Base-by-base conservation (phyloP, 2,329 filamentous ascomycete genomes). In the Pezicula carpinea region DNA sequence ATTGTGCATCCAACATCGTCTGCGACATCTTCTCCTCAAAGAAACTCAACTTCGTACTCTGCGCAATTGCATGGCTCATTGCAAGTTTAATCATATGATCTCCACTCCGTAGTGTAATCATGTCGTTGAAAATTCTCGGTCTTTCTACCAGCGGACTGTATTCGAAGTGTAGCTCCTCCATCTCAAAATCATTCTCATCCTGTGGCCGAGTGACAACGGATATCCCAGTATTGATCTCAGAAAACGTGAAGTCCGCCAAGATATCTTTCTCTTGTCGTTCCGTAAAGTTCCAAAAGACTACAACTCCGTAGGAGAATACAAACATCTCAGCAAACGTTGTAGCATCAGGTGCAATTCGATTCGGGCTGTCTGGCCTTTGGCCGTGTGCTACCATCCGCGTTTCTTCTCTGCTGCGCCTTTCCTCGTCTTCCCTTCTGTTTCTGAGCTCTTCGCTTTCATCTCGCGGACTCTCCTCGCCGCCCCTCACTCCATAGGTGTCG, bases 71-170 rank as follows among this genome's bases (percentile, higher is more conserved):
- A 64, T 99, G 93, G 65, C 88, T 95, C 72, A 99, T 99, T 29
- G 92, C 90, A 14, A 99, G 76, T 69, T 97, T 97, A 64, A 97
- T 95, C 92, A 99, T 97, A 69, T 99, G 93, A 69, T 99, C 93
- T 33, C 89, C 85, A 50, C 89, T 95, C 53, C 95, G 79, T 38
- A 99, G 73, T 0, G 93, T 99, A 59, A 99, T 97, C 93, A 99
- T 99, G 67, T 99, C 93, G 69, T 99, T 97, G 72, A 95, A 99
- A 23, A 99, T 87, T 47, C 93, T 81, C 4, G 93, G 93, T 42
- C 91, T 81, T 52, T 90, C 85, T 29, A 93, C 89, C 48, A 89
- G 79, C 1, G 82, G 79, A 59, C 89, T 95, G 72, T 99, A 99
- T 66, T 97, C 91, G 63, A 99, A 99, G 64, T 99, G 92, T 60